Conservation (phyloP, 2,329 filamentous ascomycete species). For the Botrytis tulipae region DNA sequence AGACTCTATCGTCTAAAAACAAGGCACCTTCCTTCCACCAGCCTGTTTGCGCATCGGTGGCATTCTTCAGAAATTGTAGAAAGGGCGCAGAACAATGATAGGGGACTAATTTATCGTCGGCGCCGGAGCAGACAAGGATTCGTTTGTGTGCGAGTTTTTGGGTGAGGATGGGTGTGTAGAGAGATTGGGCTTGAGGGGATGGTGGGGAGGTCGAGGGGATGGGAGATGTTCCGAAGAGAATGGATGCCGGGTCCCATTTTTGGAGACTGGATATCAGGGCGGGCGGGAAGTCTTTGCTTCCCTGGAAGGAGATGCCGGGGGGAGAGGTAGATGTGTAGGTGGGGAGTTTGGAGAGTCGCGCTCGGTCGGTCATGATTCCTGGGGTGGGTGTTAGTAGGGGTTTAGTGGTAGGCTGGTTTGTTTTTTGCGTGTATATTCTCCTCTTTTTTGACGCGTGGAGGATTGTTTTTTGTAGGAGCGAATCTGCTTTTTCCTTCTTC, state of each 20-base stretch:
- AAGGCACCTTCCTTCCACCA: slow-evolving; percentile 58
- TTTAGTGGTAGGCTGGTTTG: not conserved
- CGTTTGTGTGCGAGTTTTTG: slow-evolving; percentile 58
- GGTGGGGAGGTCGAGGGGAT: slow-evolving; percentile 37
- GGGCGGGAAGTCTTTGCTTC: slow-evolving; percentile 73
- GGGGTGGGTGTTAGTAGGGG: slow-evolving; percentile 18
- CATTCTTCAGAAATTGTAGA: slow-evolving; percentile 58
- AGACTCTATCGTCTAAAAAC: slow-evolving; percentile 63
- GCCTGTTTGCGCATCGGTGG: slow-evolving; percentile 37
- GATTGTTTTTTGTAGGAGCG: not conserved
- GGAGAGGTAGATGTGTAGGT: slow-evolving; percentile 56
- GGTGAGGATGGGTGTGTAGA: slow-evolving; percentile 48
- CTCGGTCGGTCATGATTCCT: slow-evolving; percentile 74
- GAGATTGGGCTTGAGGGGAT: slow-evolving; percentile 46
- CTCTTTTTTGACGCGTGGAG: not conserved
- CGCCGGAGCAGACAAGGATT: slow-evolving; percentile 64
- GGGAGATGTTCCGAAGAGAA: slow-evolving; percentile 59
- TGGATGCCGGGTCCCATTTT: slow-evolving; percentile 70
- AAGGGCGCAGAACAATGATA: slow-evolving; percentile 61
- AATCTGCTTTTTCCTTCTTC: not conserved
- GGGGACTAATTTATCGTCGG: slow-evolving; percentile 69
- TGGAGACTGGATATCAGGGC: slow-evolving; percentile 62
- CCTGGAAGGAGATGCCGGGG: slow-evolving; percentile 64
- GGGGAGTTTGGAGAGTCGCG: slow-evolving; percentile 63
- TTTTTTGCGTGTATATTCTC: not conserved